Conservation (phyloP, 1,284 basidiomycete species). For the Leccinum fallax region DNA sequence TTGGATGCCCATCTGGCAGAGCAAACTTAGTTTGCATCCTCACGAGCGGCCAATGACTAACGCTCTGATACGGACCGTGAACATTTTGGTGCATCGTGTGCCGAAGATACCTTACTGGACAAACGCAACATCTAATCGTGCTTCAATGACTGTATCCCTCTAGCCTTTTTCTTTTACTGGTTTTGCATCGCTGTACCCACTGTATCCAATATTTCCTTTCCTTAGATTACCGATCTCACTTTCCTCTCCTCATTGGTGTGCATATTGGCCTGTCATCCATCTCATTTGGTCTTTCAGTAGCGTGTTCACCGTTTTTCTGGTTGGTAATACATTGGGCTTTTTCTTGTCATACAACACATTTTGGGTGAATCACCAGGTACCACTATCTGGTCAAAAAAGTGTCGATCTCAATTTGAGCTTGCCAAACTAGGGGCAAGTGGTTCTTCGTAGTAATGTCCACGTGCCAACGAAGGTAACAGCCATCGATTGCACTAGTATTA, state of each 20-base stretch:
- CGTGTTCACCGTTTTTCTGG: constrained; percentile 2
- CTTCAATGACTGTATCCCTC: constrained; percentile 16
- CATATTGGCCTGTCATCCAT: constrained; percentile 7
- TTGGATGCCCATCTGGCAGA: constrained; percentile 25
- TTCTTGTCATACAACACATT: not conserved
- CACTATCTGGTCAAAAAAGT: not conserved
- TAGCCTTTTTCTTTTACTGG: constrained; percentile 7
- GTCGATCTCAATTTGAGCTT: constrained; percentile 6
- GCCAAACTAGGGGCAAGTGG: not conserved
- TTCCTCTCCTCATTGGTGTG: not conserved
- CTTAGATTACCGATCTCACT: constrained; percentile 2
- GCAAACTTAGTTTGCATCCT: constrained; percentile 16
- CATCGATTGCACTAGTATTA: not conserved
- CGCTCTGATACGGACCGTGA: constrained; percentile 8
- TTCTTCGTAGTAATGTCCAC: constrained; percentile 12
- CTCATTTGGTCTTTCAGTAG: constrained; percentile 3
- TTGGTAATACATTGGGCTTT: constrained; percentile 10
- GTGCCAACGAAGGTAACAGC: constrained; percentile 15
- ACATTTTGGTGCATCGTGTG: constrained; percentile 17
- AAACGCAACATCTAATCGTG: constrained; percentile 25
- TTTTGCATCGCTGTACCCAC: constrained; percentile 9
- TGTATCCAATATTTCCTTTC: not conserved
- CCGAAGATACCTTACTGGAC: constrained; percentile 20
- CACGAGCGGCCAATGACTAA: constrained; percentile 10
- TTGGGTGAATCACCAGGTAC: not conserved